These are phyloP conservation scores for Zea luxurians DNA, from an alignment of 176 grass and related monocot species.

Conservation along the genomic window DNA sequence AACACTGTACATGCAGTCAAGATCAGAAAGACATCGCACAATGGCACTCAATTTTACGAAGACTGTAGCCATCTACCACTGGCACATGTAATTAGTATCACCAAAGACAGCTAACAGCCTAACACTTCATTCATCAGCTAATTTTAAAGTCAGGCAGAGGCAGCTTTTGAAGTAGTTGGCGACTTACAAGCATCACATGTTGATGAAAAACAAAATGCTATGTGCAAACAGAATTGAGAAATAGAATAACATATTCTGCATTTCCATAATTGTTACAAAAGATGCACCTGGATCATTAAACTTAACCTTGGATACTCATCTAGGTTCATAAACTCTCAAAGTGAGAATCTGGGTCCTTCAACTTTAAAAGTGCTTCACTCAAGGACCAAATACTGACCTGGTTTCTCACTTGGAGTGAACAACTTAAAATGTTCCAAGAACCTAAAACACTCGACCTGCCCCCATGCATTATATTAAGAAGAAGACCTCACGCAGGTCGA, in stretches of 20 bases:
- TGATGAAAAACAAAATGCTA: conserved; percentile 22
- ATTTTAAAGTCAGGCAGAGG: conserved; percentile 8
- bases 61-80: conserved; percentile 3
- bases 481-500: too few relatives aligned
- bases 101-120: neutral
- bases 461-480: too few relatives aligned
- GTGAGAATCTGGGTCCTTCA: neutral
- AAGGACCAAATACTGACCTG: neutral
- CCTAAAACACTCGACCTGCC: too few relatives aligned
- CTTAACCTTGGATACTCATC: neutral
- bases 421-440: neutral
- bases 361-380: neutral
- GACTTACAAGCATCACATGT: neutral
- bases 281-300: neutral
- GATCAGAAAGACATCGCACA: neutral
- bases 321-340: neutral
- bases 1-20: neutral
- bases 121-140: neutral
- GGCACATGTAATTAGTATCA: neutral
- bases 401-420: neutral
- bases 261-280: conserved; percentile 9
- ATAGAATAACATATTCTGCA: conserved; percentile 5
- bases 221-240: neutral
- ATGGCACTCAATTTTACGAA: neutral
- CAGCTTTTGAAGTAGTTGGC: neutral